A percentile compares a stretch with the other conserved stretches of the same genome.
Conservation (phyloP, 345 rosid genomes). For the Moricandia arvensis region DNA sequence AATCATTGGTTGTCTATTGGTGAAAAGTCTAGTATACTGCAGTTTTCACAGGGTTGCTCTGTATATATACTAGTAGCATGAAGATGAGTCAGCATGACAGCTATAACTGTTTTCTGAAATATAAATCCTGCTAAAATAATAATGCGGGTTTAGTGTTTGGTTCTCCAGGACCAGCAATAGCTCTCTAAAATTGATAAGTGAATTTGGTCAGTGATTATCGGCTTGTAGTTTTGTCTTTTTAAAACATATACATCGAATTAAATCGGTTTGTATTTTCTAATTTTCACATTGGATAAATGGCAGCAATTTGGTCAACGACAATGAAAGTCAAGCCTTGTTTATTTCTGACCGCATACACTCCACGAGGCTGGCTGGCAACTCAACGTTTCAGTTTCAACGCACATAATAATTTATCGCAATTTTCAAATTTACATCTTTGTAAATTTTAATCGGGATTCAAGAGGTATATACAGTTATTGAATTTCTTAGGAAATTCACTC, state of each 20-base stretch:
- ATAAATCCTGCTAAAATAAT: neutral
- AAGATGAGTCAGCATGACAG: neutral
- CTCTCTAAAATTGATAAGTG: neutral
- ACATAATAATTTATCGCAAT: slow-evolving; percentile 6
- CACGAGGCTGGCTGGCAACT: slow-evolving; percentile 37
- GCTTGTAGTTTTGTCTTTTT: neutral
- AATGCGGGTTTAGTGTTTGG: neutral
- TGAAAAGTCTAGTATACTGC: neutral
- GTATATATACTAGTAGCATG: neutral
- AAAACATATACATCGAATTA: neutral
- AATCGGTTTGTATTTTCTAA: neutral
- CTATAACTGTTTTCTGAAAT: neutral
- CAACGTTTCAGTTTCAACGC: slow-evolving; percentile 22
- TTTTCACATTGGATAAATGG: slow-evolving; percentile 13
- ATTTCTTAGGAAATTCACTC: neutral
- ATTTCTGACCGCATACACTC: slow-evolving; percentile 36
- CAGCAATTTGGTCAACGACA: slow-evolving; percentile 28
- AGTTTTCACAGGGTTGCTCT: neutral
- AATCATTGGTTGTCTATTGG: neutral
- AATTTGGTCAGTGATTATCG: slow-evolving; percentile 11
- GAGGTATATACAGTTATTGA: neutral
- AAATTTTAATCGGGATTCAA: neutral
- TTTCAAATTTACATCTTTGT: neutral
- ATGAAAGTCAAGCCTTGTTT: slow-evolving; percentile 31
- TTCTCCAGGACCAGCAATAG: neutral